Evolutionary conservation across 2,329 filamentous ascomycete genomes (phyloP).

Genomic region (Colletotrichum destructivum): DNA sequence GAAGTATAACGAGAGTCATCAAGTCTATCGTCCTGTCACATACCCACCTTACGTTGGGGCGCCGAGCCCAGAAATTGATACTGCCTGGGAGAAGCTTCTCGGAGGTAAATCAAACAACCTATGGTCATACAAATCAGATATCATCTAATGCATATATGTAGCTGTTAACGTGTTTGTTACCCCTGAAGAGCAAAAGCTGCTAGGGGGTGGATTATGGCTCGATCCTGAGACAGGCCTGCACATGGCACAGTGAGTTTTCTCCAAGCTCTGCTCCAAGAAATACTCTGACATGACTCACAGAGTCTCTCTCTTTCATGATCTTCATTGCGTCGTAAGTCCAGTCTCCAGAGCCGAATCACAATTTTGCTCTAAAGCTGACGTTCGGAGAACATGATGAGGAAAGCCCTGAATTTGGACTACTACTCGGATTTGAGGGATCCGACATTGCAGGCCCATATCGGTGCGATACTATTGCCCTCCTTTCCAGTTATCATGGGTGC

Average conservation of each 20-base stretch:
- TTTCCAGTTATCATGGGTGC: not conserved
- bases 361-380: not conserved
- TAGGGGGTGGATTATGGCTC: conserved; percentile 5
- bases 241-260: conserved; percentile 18
- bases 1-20: not conserved
- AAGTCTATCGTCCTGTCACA: not conserved
- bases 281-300: not conserved
- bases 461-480: not conserved
- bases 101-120: not conserved
- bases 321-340: conserved; percentile 12
- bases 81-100: not conserved
- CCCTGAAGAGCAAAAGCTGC: conserved; percentile 4
- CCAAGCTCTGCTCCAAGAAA: not conserved
- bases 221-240: conserved; percentile 12
- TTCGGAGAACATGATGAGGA: conserved; percentile 3
- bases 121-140: no score
- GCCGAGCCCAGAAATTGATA: not conserved
- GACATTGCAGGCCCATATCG: not conserved
- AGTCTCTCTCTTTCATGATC: conserved; percentile 12
- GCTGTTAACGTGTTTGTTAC: not conserved
- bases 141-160: not conserved
- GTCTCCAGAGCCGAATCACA: not conserved
- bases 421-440: not conserved
- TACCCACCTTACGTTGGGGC: not conserved
- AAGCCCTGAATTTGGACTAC: not conserved